Evolutionary conservation across 257 asterid species (phyloP).

Genomic region (Rehmannia glutinosa): DNA sequence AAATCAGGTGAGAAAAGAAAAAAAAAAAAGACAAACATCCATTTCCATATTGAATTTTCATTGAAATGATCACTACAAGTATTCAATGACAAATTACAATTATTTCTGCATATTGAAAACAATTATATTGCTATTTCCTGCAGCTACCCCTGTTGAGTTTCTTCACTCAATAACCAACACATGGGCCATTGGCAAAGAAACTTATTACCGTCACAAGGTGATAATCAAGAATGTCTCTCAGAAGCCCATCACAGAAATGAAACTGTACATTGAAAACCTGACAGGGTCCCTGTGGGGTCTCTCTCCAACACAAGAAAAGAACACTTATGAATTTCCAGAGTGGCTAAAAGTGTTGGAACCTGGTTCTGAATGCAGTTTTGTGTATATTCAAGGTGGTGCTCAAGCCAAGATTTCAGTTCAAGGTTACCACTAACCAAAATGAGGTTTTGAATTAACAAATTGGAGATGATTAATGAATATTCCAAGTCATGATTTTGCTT

Average conservation of each 20-base stretch:
- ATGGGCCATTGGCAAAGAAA: conserved; percentile 48
- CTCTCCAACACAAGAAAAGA: conserved; percentile 40
- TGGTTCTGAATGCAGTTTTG: conserved; percentile 48
- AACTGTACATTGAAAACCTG: conserved; percentile 47
- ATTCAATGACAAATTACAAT: no score
- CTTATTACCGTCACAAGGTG: conserved; percentile 69
- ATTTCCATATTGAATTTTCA: no score
- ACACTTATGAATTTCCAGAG: conserved; percentile 52
- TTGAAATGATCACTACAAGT: no score
- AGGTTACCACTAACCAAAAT: conserved; percentile 51
- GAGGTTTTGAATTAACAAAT: no score
- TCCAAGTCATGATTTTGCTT: no score
- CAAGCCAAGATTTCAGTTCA: conserved; percentile 64
- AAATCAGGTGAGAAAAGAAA: conserved; percentile 14
- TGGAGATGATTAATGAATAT: no score
- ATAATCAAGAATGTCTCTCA: conserved; percentile 50
- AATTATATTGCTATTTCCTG: neutral
- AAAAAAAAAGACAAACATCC: no score
- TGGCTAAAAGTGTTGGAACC: conserved; percentile 55
- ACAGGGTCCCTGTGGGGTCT: conserved; percentile 82
- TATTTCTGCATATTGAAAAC: no score
- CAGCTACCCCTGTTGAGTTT: conserved; percentile 55
- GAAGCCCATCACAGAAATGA: conserved; percentile 50
- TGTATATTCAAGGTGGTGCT: conserved; percentile 78
- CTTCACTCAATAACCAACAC: conserved; percentile 64